These are phyloP conservation scores for Leccinum boreale DNA, from an alignment of 768 basidiomycete species.

Conservation along the genomic window DNA sequence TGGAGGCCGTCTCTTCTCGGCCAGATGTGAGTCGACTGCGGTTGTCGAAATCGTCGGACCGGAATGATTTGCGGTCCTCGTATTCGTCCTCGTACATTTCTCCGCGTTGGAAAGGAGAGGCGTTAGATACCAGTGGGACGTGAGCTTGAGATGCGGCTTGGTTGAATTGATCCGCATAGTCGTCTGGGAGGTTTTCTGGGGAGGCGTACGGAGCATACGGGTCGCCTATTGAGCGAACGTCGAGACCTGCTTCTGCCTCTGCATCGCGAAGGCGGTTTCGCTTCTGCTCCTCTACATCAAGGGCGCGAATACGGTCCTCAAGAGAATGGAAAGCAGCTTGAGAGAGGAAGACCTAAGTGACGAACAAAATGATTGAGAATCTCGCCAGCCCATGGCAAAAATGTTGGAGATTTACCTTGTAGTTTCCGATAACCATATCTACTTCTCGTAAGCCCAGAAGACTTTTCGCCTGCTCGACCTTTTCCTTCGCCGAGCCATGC, in stretches of 20 bases:
- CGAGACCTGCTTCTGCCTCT: no score
- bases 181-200: no score
- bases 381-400: neutral
- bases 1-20: conserved; percentile 73
- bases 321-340: conserved; percentile 83
- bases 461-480: conserved; percentile 55
- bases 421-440: conserved; percentile 79
- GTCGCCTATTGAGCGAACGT: no score
- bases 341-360: conserved; percentile 76
- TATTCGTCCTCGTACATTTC: conserved; percentile 77
- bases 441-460: conserved; percentile 57
- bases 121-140: conserved; percentile 47
- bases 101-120: conserved; percentile 77
- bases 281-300: conserved; percentile 85
- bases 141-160: no score
- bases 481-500: conserved; percentile 60
- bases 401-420: conserved; percentile 57
- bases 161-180: no score
- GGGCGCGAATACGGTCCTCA: conserved; percentile 81
- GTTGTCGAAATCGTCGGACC: conserved; percentile 77
- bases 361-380: conserved; percentile 3
- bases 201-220: no score
- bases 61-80: conserved; percentile 70
- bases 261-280: conserved; percentile 68
- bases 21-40: conserved; percentile 75